A percentile compares a stretch with the other conserved stretches of the same genome.
phyloP scores from a whole-genome alignment of 2,329 filamentous ascomycete genomes.

The Xylariales sp. region DNA sequence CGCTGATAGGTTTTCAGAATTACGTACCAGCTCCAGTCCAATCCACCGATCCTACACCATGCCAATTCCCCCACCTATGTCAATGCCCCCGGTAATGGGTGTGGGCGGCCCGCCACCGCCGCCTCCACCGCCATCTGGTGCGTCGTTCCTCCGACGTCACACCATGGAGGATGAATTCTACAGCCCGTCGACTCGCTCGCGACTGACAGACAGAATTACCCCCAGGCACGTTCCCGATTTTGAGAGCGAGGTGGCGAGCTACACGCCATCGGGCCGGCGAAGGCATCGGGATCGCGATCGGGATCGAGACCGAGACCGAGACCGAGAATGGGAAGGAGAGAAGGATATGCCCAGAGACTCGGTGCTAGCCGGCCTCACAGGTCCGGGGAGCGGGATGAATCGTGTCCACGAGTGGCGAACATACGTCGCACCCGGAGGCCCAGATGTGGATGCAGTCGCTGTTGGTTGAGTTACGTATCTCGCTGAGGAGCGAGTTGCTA shows the following conservation, averaged over 20 bases:
- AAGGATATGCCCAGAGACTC: slow-evolving; percentile 18
- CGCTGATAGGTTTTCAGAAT: slow-evolving; percentile 46
- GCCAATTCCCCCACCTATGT: slow-evolving; percentile 19
- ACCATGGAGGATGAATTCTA: slow-evolving; percentile 38
- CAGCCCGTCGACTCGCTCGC: slow-evolving; percentile 22
- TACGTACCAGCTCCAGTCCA: slow-evolving; percentile 25
- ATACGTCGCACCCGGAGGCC: slow-evolving; percentile 16
- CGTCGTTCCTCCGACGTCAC: slow-evolving; percentile 31
- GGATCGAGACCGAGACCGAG: no score
- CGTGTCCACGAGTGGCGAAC: slow-evolving; percentile 25
- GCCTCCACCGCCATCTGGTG: slow-evolving; percentile 16
- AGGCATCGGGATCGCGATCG: slow-evolving; percentile 16
- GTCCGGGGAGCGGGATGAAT: slow-evolving; percentile 25
- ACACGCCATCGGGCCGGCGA: slow-evolving; percentile 14
- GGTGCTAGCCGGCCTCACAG: slow-evolving; percentile 24
- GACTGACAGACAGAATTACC: slow-evolving; percentile 23
- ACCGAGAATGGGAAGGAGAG: neutral
- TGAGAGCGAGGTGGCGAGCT: slow-evolving; percentile 18
- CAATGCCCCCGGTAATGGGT: slow-evolving; percentile 18
- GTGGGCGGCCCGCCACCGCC: slow-evolving; percentile 23
- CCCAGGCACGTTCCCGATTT: slow-evolving; percentile 19
- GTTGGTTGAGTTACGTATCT: neutral
- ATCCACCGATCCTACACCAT: slow-evolving; percentile 18
- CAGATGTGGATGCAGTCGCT: neutral
- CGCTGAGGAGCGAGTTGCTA: no score